Conservation (phyloP, 1,284 basidiomycete genomes). For the Exobasidium rhododendri region DNA sequence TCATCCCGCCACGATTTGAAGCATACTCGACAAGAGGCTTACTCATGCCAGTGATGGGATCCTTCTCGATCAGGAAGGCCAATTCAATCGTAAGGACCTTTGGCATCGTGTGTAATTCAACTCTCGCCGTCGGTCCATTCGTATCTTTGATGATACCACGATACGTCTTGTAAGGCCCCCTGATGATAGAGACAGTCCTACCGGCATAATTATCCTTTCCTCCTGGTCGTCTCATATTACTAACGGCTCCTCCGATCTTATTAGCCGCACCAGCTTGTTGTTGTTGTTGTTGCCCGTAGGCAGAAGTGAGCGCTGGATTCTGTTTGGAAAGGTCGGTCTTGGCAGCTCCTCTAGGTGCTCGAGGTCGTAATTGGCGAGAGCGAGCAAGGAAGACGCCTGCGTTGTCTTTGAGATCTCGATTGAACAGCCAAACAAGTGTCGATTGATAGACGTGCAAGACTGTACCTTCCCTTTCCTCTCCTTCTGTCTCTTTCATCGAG, state of each 20-base stretch:
- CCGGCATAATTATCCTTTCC: constrained; percentile 81
- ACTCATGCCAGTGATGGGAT: constrained; percentile 53
- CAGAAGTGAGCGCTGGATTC: constrained; percentile 70
- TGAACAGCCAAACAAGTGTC: constrained; percentile 88
- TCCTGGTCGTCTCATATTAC: constrained; percentile 68
- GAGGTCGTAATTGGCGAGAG: constrained; percentile 50
- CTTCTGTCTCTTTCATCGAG: constrained; percentile 87
- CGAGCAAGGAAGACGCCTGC: constrained; percentile 87
- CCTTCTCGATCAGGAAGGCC: constrained; percentile 71
- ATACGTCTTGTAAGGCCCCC: constrained; percentile 87
- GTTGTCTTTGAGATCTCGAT: constrained; percentile 84
- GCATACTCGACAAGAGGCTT: constrained; percentile 18
- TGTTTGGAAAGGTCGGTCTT: constrained; percentile 81
- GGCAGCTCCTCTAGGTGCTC: constrained; percentile 64
- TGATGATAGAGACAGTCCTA: constrained; percentile 72
- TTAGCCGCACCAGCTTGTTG: constrained; percentile 57
- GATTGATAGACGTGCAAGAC: constrained; percentile 94
- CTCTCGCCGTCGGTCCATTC: constrained; percentile 79
- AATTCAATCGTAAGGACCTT: constrained; percentile 85
- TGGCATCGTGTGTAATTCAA: constrained; percentile 86
- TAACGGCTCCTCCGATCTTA: constrained; percentile 69
- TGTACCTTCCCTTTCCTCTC: constrained; percentile 81
- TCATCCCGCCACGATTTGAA: not conserved
- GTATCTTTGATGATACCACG: constrained; percentile 92
- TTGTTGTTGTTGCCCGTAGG: constrained; percentile 15